These are phyloP conservation scores for Laburnicola sp. DNA, from an alignment of 2,329 filamentous ascomycete species.

Conservation along the genomic window DNA sequence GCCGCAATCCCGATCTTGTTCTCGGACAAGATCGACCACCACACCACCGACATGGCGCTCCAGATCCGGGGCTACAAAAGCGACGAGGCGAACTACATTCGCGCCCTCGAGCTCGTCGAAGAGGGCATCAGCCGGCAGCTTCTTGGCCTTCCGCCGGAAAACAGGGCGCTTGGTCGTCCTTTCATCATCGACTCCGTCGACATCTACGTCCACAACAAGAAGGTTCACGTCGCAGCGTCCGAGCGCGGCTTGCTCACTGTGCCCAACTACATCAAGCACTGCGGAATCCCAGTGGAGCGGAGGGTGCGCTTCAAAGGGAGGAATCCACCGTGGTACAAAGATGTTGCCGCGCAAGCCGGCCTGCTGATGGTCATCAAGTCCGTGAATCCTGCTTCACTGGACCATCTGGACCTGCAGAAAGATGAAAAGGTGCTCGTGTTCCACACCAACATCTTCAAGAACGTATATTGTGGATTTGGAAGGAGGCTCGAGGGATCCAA, in stretches of 20 bases:
- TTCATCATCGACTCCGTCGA: constrained; percentile 20
- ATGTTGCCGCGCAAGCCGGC: neutral
- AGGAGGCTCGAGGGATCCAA: neutral
- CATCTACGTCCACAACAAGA: constrained; percentile 18
- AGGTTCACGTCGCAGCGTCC: constrained; percentile 20
- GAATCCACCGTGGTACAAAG: constrained; percentile 21
- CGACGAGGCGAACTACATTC: constrained; percentile 2
- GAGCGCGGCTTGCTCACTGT: constrained; percentile 20
- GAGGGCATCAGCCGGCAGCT: constrained; percentile 6
- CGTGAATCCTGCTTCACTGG: neutral
- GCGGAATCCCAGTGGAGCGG: constrained; percentile 19
- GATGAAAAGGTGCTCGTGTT: too few relatives aligned
- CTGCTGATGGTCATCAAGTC: neutral
- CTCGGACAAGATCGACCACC: constrained; percentile 13
- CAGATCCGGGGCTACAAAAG: neutral
- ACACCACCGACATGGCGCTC: neutral
- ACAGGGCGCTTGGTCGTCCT: neutral
- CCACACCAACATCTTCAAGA: too few relatives aligned
- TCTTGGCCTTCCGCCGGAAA: constrained; percentile 13
- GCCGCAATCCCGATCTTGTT: constrained; percentile 21
- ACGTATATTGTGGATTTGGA: too few relatives aligned
- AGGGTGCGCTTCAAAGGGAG: constrained; percentile 22
- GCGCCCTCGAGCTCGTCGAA: constrained; percentile 11
- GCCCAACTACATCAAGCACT: constrained; percentile 19
- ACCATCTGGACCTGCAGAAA: too few relatives aligned